Percentiles rank a stretch among this genome's conserved stretches.
These are phyloP conservation scores for Didymella glomerata DNA, from an alignment of 2,329 filamentous ascomycete species.

Conservation along the genomic window DNA sequence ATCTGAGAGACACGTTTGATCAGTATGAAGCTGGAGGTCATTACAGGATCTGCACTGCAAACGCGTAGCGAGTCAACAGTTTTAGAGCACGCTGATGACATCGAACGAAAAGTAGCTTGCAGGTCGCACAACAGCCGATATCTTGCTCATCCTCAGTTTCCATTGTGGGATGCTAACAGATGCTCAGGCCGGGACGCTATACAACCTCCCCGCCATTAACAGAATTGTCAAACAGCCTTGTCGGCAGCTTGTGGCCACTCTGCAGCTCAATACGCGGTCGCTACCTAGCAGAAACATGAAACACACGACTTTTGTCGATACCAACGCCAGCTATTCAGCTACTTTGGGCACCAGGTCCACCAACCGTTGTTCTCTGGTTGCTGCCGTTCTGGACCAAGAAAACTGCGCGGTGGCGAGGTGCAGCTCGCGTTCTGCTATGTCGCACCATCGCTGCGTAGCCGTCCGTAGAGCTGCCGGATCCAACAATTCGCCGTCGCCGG, in stretches of 20 bases:
- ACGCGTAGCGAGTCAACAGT: conserved; percentile 10
- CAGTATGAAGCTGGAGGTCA: not conserved
- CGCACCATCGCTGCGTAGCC: conserved; percentile 45
- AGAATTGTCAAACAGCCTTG: conserved; percentile 25
- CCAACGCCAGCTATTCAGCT: conserved; percentile 15
- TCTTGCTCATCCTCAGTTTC: conserved; percentile 4
- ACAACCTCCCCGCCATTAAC: conserved; percentile 17
- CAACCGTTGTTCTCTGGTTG: conserved; percentile 17
- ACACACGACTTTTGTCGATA: conserved; percentile 28
- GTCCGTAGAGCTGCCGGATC: conserved; percentile 31
- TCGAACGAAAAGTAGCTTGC: conserved; percentile 12
- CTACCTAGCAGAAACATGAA: conserved; percentile 30
- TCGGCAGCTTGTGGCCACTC: conserved; percentile 24
- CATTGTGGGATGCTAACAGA: conserved; percentile 18
- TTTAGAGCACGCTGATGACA: conserved; percentile 8
- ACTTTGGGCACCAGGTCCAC: conserved; percentile 34
- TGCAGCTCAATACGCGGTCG: conserved; percentile 19
- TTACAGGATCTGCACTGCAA: not conserved
- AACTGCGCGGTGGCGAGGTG: conserved; percentile 32
- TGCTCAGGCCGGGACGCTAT: conserved; percentile 12
- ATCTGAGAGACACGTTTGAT: conserved; percentile 3
- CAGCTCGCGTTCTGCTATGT: conserved; percentile 40
- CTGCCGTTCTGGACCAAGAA: conserved; percentile 12
- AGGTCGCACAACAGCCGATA: conserved; percentile 14
- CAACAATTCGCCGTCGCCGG: conserved; percentile 33